Conservation (phyloP, 345 rosid species). For the Erysimum cheiranthoides region DNA sequence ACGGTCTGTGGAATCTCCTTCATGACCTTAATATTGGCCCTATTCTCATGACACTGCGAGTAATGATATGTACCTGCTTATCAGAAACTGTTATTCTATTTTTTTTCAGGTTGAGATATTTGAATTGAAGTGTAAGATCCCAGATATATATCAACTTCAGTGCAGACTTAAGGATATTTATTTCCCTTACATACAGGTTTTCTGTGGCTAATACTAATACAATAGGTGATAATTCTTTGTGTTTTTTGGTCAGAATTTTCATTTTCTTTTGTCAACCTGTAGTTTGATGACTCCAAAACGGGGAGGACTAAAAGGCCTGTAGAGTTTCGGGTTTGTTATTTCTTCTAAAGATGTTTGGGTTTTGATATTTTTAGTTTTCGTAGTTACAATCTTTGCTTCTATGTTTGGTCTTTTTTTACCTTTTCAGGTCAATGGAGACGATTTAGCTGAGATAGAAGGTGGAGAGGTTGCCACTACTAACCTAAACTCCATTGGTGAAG, state of each 20-base stretch:
- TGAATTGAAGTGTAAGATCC: conserved; percentile 43
- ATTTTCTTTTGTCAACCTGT: conserved; percentile 24
- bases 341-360: not conserved
- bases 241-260: not conserved
- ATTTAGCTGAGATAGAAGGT: conserved; percentile 64
- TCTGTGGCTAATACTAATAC: not conserved
- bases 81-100: not conserved
- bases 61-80: not conserved
- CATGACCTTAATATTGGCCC: not conserved
- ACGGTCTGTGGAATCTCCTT: not conserved
- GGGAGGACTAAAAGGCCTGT: conserved; percentile 65
- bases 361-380: not conserved
- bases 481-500: conserved; percentile 65
- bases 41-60: not conserved
- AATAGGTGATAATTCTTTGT: not conserved
- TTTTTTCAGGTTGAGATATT: conserved; percentile 63
- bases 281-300: conserved; percentile 63
- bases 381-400: not conserved
- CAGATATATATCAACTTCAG: conserved; percentile 51
- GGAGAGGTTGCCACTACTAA: conserved; percentile 70
- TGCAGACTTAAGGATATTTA: conserved; percentile 85
- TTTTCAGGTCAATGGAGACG: conserved; percentile 60
- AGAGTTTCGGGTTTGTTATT: conserved; percentile 53
- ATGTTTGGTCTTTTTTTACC: not conserved
- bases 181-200: conserved; percentile 81